Conservation (phyloP, 1,284 basidiomycete genomes). For the Cystobasidiaceae sp. region DNA sequence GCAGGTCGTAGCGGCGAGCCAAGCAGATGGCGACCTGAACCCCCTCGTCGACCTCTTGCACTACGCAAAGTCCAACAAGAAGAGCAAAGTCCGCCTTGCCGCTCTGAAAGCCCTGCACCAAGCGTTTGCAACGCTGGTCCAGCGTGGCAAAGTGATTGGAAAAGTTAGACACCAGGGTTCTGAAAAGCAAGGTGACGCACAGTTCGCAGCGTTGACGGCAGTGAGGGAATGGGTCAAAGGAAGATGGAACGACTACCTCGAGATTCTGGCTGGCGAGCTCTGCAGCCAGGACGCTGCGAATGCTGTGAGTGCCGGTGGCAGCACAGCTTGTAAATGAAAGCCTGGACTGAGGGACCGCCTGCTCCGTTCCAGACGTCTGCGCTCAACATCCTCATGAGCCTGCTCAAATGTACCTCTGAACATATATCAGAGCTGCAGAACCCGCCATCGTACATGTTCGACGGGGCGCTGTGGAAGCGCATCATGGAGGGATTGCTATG, state of each 20-base stretch:
- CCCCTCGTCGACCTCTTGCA: conserved; percentile 68
- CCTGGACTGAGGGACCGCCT: no score
- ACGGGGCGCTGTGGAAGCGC: conserved; percentile 53
- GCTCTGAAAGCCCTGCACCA: conserved; percentile 76
- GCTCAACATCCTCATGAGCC: conserved; percentile 39
- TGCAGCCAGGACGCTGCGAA: conserved; percentile 34
- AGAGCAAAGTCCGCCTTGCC: conserved; percentile 60
- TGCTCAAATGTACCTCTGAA: conserved; percentile 38
- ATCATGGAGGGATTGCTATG: conserved; percentile 42
- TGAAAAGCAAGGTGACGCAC: conserved; percentile 2
- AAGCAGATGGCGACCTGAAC: conserved; percentile 55
- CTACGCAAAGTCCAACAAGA: conserved; percentile 43
- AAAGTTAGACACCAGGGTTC: conserved; percentile 35
- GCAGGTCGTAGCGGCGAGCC: background rate
- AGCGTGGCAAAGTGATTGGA: conserved; percentile 56
- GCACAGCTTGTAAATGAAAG: background rate
- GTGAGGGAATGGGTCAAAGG: conserved; percentile 42
- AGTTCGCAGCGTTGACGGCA: conserved; percentile 1
- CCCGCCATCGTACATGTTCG: conserved; percentile 56
- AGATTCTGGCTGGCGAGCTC: conserved; percentile 33
- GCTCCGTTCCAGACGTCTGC: no score
- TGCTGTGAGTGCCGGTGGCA: conserved; percentile 30
- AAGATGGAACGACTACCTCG: conserved; percentile 37
- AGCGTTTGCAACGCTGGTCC: conserved; percentile 64
- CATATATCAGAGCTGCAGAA: conserved; percentile 39